These are phyloP conservation scores for Albatrellus ellisii DNA, from an alignment of 768 basidiomycete genomes.

Conservation along the genomic window DNA sequence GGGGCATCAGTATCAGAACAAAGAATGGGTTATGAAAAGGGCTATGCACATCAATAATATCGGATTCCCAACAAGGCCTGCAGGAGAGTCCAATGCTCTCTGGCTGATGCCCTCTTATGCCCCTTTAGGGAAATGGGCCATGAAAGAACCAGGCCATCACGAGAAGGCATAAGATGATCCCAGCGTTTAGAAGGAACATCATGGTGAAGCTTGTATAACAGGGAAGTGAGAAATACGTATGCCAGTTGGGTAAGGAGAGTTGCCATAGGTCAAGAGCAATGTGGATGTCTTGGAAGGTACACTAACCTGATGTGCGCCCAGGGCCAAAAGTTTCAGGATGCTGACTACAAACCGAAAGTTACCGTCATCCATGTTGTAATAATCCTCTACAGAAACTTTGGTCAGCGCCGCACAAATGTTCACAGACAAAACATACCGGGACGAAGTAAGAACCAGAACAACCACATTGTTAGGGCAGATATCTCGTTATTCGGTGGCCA, in stretches of 20 bases:
- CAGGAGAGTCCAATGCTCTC: too few species aligned
- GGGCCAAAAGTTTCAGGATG: constrained; percentile 45
- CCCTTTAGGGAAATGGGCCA: too few species aligned
- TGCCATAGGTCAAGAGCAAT: too few species aligned
- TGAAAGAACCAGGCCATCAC: too few species aligned
- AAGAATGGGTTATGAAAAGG: too few species aligned
- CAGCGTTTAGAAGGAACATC: not conserved
- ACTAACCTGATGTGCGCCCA: constrained; percentile 49
- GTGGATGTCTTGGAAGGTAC: constrained; percentile 11
- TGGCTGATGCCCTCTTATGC: too few species aligned
- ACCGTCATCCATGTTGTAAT: constrained; percentile 23
- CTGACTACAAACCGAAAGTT: constrained; percentile 32
- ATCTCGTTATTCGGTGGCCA: constrained; percentile 47
- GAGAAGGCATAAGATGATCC: not conserved
- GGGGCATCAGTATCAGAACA: not conserved
- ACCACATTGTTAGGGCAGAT: constrained; percentile 59
- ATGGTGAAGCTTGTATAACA: not conserved
- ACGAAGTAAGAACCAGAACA: constrained; percentile 61
- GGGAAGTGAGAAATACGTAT: constrained; percentile 13
- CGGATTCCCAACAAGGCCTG: not conserved
- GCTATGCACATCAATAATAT: not conserved
- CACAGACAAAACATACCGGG: constrained; percentile 32
- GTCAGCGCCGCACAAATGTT: not conserved
- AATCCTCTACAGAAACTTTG: constrained; percentile 30
- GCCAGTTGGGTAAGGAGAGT: too few species aligned